Percentiles rank a stretch among this genome's conserved stretches.
Conservation (phyloP, 148 eudicot species). For the Cornus controversa region DNA sequence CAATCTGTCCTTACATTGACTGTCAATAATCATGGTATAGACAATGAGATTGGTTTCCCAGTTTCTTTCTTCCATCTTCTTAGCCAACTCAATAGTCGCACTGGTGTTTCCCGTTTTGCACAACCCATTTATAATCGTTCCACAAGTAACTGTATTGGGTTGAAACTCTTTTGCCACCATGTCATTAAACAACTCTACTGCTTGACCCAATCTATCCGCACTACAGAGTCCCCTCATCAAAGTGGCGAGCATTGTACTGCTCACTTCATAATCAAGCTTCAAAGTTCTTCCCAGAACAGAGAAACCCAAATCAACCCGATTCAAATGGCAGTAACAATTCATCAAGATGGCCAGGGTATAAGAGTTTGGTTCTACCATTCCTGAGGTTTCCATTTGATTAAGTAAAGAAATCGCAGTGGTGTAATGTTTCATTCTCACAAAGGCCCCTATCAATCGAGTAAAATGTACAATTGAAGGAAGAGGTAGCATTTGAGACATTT, state of each 20-base stretch:
- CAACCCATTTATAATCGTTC: slow-evolving; percentile 1
- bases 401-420: background rate
- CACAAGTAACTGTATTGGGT: background rate
- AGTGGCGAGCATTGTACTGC: background rate
- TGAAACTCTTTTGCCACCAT: background rate
- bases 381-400: background rate
- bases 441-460: too few species aligned
- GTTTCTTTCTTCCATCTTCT: background rate
- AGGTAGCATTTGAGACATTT: background rate
- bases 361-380: background rate
- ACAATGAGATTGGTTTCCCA: background rate
- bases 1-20: slow-evolving; percentile 10
- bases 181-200: too few species aligned
- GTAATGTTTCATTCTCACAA: too few species aligned
- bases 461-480: background rate
- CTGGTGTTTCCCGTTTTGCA: background rate
- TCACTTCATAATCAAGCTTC: slow-evolving; percentile 11
- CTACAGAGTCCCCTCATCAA: slow-evolving; percentile 6
- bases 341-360: background rate
- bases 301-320: too few species aligned
- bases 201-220: background rate
- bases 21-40: background rate
- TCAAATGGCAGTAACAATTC: too few species aligned
- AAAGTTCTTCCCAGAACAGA: slow-evolving; percentile 4
- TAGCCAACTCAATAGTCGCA: background rate